phyloP scores from a whole-genome alignment of 495 filamentous ascomycete species.

The Parachaetomium inaequale region DNA sequence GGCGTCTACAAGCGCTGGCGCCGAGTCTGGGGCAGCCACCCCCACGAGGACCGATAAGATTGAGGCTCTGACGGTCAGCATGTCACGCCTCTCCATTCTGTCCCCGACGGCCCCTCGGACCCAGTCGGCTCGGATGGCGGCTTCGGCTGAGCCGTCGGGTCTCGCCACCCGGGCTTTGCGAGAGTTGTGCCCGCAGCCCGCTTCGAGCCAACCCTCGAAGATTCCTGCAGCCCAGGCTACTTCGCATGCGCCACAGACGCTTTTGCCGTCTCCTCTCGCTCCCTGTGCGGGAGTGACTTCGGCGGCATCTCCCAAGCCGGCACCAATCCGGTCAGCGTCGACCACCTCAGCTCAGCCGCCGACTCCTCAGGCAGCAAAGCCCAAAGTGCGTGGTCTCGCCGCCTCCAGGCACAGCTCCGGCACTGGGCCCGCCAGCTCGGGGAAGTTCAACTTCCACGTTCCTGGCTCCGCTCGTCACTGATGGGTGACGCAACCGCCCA shows the following conservation, averaged over 20 bases:
- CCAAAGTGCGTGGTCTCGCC: conserved; percentile 13
- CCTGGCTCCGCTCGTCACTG: background rate
- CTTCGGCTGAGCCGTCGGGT: background rate
- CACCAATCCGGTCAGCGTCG: background rate
- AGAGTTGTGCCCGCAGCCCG: background rate
- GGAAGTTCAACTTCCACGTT: conserved; percentile 13
- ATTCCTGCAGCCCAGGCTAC: background rate
- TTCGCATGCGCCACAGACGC: too few relatives aligned
- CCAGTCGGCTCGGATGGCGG: background rate
- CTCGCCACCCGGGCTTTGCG: background rate
- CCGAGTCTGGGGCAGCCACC: background rate
- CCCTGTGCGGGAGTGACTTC: too few relatives aligned
- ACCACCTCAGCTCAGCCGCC: background rate
- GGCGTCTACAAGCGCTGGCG: too few relatives aligned
- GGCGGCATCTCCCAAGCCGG: background rate
- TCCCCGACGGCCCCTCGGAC: background rate
- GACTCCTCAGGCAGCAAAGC: background rate
- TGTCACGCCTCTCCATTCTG: background rate
- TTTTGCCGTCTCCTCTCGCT: too few relatives aligned
- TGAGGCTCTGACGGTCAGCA: background rate
- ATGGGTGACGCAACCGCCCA: background rate
- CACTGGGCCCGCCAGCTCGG: conserved; percentile 1
- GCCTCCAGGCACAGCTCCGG: conserved; percentile 16
- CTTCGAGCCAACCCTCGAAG: background rate
- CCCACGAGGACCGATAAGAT: background rate